Base-by-base conservation (phyloP, 768 basidiomycete genomes). In the Podaxis rugospora region DNA sequence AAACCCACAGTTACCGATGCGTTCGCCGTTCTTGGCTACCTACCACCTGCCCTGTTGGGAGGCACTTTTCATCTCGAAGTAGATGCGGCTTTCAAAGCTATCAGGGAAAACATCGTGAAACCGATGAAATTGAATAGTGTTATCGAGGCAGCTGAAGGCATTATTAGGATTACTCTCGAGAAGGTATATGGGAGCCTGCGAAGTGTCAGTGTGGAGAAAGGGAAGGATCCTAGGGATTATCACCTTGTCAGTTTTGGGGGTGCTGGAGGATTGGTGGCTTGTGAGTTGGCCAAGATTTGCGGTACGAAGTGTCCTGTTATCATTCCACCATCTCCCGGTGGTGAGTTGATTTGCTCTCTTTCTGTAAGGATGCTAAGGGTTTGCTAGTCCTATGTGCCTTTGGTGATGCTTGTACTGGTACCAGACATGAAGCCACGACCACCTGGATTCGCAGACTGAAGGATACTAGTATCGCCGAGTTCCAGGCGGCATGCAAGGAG, bases 121-220 rank as follows among this genome's bases (percentile, higher is more conserved):
- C 69, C 64, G 11, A 63, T 71, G 54, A 66, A 67, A 23, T 46
- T 72, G 11, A 21, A 32, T 27, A 65, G 57, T 13, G 46, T 68
- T 5, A 44, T 63, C 18, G 70, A 70, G 51, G 71, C 71, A 11
- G 71, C 71, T 2, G 71, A 72, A 52, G 71, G 69, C 0, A 71
- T 71, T 37, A 53, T 72, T 16, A 65, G 67, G 21, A 59, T 72
- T 28, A 64, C 71, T 3, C 64, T 67, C 25, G 71, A 73, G 55
- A 69, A 68, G 51, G 71, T 72, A 65, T 71, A 71, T 44, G 72
- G 71, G 4, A 68, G 69, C 49, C 54, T 73, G 53, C 67, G 70
- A 42, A 67, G 69, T 53, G 68, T 71, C 42, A 70, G 69, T 40
- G 66, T 72, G 4, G 71, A 72, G 55, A 66, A 71, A 60, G 71